Evolutionary conservation across 768 basidiomycete genomes (phyloP).

Genomic region (Boletus vermiculosoides): DNA sequence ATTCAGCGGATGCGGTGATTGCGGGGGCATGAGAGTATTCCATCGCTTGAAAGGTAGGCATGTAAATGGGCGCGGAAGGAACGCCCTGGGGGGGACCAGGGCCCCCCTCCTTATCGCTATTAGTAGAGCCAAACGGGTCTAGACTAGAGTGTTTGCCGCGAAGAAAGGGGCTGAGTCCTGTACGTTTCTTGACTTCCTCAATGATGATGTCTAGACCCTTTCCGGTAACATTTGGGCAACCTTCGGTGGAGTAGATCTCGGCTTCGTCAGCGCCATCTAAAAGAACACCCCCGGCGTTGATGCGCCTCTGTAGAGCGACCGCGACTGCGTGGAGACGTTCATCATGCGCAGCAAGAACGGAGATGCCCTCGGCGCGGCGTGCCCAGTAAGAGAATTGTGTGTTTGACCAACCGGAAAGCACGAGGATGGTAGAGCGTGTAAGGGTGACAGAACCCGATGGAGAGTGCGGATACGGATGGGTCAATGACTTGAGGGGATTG

Average conservation of each 20-base stretch:
- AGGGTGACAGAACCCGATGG: slow-evolving; percentile 45
- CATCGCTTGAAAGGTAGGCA: slow-evolving; percentile 42
- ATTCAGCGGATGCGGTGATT: slow-evolving; percentile 31
- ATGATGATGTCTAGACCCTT: slow-evolving; percentile 51
- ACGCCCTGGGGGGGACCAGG: slow-evolving; percentile 27
- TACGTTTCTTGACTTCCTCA: slow-evolving; percentile 49
- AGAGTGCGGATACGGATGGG: slow-evolving; percentile 39
- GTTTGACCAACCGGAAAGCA: slow-evolving; percentile 52
- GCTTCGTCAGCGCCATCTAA: slow-evolving; percentile 26
- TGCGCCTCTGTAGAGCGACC: slow-evolving; percentile 40
- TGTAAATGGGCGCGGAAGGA: slow-evolving; percentile 35
- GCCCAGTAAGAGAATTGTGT: slow-evolving; percentile 56
- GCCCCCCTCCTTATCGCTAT: slow-evolving; percentile 34
- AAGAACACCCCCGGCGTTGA: slow-evolving; percentile 35
- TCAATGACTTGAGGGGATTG: slow-evolving; percentile 48
- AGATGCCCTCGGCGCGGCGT: slow-evolving; percentile 49
- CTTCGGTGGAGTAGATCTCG: slow-evolving; percentile 27
- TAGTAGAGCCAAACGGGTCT: slow-evolving; percentile 46
- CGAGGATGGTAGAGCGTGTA: slow-evolving; percentile 47
- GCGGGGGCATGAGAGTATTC: slow-evolving; percentile 37
- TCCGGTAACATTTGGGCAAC: slow-evolving; percentile 43
- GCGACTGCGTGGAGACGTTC: slow-evolving; percentile 41
- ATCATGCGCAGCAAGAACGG: slow-evolving; percentile 44
- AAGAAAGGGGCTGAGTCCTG: slow-evolving; percentile 47
- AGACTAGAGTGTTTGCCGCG: slow-evolving; percentile 51